Percentiles rank a stretch among this genome's conserved stretches.
Conservation (phyloP, 495 filamentous ascomycete species). For the Neurospora sp. region DNA sequence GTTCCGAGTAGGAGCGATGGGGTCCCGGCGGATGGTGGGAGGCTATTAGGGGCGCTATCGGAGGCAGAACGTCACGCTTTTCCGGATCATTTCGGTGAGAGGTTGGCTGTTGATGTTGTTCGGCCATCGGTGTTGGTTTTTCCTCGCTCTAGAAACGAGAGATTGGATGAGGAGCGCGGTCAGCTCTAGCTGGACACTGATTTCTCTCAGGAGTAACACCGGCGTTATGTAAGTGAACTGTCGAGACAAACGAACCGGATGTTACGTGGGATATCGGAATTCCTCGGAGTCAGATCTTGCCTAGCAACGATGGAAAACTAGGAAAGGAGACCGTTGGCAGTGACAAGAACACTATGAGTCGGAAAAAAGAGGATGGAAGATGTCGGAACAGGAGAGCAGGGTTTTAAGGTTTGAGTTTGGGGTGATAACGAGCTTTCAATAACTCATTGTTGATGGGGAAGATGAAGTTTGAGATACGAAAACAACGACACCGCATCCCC, state of each 20-base stretch:
- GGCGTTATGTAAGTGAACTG: background rate
- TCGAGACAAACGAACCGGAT: background rate
- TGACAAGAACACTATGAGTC: background rate
- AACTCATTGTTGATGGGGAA: background rate
- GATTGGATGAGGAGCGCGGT: background rate
- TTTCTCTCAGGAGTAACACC: background rate
- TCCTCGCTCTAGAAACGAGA: background rate
- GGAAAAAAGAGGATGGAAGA: background rate
- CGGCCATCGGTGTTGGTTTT: background rate
- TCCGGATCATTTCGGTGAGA: background rate
- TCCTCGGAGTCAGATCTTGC: background rate
- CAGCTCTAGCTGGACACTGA: background rate
- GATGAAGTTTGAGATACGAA: background rate
- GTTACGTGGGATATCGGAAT: background rate
- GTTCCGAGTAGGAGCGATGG: background rate
- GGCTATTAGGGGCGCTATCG: background rate
- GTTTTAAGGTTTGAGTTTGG: background rate
- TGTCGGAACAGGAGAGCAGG: background rate
- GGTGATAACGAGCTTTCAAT: background rate
- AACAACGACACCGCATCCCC: background rate
- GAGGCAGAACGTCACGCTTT: background rate
- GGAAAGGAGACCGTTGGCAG: background rate
- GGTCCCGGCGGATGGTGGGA: background rate
- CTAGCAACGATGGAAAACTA: background rate
- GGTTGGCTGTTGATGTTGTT: background rate